Conservation (phyloP, 176 grass and related monocot species). For the Sorghum bicolor region DNA sequence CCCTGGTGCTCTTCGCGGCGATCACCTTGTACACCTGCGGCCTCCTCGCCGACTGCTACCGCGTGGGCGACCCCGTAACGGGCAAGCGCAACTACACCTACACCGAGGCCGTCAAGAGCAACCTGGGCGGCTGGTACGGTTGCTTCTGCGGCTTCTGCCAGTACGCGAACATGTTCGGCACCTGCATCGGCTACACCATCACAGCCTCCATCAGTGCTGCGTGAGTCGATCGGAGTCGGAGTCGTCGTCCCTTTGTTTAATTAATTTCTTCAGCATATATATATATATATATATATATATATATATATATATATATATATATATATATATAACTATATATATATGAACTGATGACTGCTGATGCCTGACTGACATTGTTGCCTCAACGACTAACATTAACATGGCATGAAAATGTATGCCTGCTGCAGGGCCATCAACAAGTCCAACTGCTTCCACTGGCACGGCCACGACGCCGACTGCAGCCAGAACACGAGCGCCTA, state of each 20-base stretch:
- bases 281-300: too few relatives aligned
- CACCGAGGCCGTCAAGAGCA: constrained; percentile 59
- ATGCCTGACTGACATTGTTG: too few relatives aligned
- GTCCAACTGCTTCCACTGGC: constrained; percentile 66
- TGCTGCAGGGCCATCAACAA: constrained; percentile 65
- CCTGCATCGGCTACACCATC: constrained; percentile 81
- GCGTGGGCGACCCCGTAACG: constrained; percentile 47
- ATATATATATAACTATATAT: too few relatives aligned
- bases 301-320: too few relatives aligned
- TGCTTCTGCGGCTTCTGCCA: constrained; percentile 77
- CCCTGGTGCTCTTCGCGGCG: constrained; percentile 53
- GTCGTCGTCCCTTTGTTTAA: too few relatives aligned
- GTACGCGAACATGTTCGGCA: constrained; percentile 78
- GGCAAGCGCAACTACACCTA: constrained; percentile 87
- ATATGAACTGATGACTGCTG: too few relatives aligned
- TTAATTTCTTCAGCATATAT: too few relatives aligned
- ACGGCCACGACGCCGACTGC: constrained; percentile 57
- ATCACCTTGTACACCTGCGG: constrained; percentile 84
- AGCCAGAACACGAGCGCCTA: constrained; percentile 46
- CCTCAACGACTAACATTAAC: too few relatives aligned
- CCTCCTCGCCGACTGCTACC: constrained; percentile 83
- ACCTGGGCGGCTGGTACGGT: constrained; percentile 59
- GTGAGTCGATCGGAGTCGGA: too few relatives aligned
- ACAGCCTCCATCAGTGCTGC: constrained; percentile 71
- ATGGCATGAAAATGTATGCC: not conserved